Conservation (phyloP, 495 filamentous ascomycete genomes). For the Jackrogersella multiformis region DNA sequence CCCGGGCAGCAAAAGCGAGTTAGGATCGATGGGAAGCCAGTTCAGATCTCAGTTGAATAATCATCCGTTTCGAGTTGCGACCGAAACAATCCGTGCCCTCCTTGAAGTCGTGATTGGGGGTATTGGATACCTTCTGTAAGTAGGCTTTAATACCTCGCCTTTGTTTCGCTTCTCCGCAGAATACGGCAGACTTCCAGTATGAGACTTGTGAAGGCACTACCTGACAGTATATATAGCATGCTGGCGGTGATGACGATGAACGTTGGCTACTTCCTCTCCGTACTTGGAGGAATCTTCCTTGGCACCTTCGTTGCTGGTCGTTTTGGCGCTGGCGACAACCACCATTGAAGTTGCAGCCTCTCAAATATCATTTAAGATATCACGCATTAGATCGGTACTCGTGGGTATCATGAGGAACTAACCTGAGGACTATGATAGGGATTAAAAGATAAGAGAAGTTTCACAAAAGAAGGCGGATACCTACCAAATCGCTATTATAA, state of each 20-base stretch:
- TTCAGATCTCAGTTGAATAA: constrained; percentile 27
- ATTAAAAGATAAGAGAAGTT: neutral
- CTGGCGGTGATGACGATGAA: constrained; percentile 92
- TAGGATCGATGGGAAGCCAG: constrained; percentile 18
- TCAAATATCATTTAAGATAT: neutral
- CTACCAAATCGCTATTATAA: too few relatives aligned
- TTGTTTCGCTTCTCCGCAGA: neutral
- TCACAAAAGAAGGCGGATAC: too few relatives aligned
- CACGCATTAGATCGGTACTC: too few relatives aligned
- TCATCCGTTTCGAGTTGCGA: constrained; percentile 36
- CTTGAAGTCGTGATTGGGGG: constrained; percentile 70
- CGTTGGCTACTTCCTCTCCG: constrained; percentile 83
- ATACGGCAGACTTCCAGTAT: neutral
- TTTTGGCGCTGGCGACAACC: constrained; percentile 29
- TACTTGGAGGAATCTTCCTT: constrained; percentile 77
- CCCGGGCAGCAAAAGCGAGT: constrained; percentile 26
- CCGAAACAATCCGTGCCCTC: constrained; percentile 34
- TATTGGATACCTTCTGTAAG: constrained; percentile 82
- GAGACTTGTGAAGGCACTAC: neutral
- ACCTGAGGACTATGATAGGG: neutral
- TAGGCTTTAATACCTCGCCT: neutral
- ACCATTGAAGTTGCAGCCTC: constrained; percentile 16
- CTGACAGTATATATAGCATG: constrained; percentile 66
- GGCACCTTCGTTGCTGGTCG: constrained; percentile 74
- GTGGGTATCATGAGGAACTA: too few relatives aligned